Evolutionary conservation across 75 land plant genomes (phyloP).

Genomic region (Selaginella tamariscina): DNA sequence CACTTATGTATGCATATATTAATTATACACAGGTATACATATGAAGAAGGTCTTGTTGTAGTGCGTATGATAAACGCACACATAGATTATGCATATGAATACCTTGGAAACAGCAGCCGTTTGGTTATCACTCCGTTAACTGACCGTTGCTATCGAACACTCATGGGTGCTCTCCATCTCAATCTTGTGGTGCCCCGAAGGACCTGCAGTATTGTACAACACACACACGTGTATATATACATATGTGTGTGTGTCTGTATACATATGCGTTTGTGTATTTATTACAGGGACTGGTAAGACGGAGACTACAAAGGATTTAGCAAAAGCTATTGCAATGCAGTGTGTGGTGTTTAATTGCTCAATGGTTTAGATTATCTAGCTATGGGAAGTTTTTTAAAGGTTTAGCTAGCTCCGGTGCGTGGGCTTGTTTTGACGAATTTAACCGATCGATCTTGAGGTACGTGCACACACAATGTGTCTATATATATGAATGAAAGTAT

Average conservation of each 20-base stretch:
- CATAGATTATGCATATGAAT: conserved; percentile 32
- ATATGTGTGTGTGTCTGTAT: too few species aligned
- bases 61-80: conserved; percentile 37
- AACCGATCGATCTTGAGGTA: conserved; percentile 38
- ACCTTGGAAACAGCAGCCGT: conserved; percentile 32
- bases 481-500: too few species aligned
- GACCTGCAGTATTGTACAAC: conserved; percentile 40
- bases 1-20: neutral
- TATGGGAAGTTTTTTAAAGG: conserved; percentile 40
- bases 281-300: conserved; percentile 32
- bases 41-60: conserved; percentile 20
- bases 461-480: too few species aligned
- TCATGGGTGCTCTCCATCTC: conserved; percentile 36
- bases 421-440: conserved; percentile 42
- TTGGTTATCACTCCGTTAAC: conserved; percentile 33
- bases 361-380: conserved; percentile 34
- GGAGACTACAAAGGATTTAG: conserved; percentile 36
- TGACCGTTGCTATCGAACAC: conserved; percentile 35
- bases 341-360: conserved; percentile 38
- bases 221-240: too few species aligned
- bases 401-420: conserved; percentile 38
- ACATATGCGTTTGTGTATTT: neutral
- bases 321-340: conserved; percentile 40
- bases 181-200: conserved; percentile 35
- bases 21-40: conserved; percentile 20